phyloP scores from a whole-genome alignment of 1,284 basidiomycete genomes.

The Vanrija humicola region DNA sequence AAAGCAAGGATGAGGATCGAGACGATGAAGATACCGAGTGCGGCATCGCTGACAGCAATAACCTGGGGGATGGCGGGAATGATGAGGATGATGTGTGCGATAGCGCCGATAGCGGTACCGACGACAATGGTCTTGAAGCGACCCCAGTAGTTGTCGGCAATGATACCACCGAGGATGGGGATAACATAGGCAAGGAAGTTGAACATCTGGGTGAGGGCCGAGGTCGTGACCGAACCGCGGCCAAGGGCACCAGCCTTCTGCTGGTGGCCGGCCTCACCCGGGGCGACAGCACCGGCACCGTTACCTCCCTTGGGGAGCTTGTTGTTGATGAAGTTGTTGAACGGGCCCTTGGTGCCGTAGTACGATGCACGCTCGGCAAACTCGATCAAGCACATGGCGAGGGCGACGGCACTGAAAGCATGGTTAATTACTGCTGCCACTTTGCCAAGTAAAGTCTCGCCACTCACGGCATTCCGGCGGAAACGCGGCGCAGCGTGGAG shows the following conservation, averaged over 20 bases:
- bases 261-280: constrained; percentile 56
- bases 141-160: constrained; percentile 61
- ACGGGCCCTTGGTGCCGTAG: constrained; percentile 7
- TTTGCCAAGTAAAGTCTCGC: too few relatives aligned
- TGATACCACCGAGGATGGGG: constrained; percentile 51
- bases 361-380: constrained; percentile 37
- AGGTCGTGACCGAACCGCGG: constrained; percentile 25
- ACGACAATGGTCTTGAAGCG: constrained; percentile 67
- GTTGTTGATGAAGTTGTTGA: constrained; percentile 26
- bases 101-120: constrained; percentile 34
- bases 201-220: constrained; percentile 29
- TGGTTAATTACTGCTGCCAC: too few relatives aligned
- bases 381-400: constrained; percentile 45
- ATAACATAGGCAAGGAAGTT: constrained; percentile 34
- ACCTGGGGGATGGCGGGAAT: constrained; percentile 43
- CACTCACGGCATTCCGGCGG: constrained; percentile 23
- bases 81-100: constrained; percentile 40
- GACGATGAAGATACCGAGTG: constrained; percentile 41
- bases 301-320: constrained; percentile 61
- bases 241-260: constrained; percentile 57
- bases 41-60: constrained; percentile 25
- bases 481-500: constrained; percentile 58
- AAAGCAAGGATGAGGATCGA: constrained; percentile 44
- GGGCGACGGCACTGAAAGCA: constrained; percentile 10
- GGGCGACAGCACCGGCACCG: constrained; percentile 64